Conservation (phyloP, 441 rosid genomes). For the Capsella rubella region DNA sequence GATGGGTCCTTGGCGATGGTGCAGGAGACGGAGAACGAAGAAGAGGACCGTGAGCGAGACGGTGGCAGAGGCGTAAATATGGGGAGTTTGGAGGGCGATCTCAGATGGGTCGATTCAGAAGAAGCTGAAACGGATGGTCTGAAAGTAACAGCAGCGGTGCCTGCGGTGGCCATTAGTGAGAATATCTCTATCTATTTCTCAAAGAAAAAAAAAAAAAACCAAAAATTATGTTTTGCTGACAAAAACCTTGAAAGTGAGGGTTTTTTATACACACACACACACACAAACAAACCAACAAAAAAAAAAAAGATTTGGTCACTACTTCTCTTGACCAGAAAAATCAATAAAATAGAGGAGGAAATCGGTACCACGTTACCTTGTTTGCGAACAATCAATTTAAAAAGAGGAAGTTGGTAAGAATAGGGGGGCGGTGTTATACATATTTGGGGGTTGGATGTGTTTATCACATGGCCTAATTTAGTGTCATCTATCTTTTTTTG, state of each 20-base stretch:
- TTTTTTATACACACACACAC: constrained; percentile 13
- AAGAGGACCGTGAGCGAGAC: constrained; percentile 28
- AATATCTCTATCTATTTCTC: not conserved
- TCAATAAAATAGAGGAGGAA: not conserved
- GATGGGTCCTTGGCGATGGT: constrained; percentile 51
- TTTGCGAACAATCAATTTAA: not conserved
- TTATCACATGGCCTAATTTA: constrained; percentile 29
- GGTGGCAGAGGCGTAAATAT: constrained; percentile 33
- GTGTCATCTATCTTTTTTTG: not conserved
- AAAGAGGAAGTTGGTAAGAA: constrained; percentile 28
- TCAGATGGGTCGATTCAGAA: constrained; percentile 33
- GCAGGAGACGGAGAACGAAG: constrained; percentile 49
- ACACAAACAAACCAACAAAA: not conserved
- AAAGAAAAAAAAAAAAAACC: not conserved
- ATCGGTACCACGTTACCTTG: constrained; percentile 12
- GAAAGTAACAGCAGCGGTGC: constrained; percentile 40
- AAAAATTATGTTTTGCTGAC: constrained; percentile 1
- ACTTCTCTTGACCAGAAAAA: not conserved
- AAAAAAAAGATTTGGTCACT: not conserved
- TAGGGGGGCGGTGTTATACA: not conserved
- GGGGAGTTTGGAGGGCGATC: constrained; percentile 42
- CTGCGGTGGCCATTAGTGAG: constrained; percentile 34
- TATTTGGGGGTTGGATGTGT: constrained; percentile 36
- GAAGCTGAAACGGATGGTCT: constrained; percentile 37
- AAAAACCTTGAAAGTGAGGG: constrained; percentile 12